Percentiles rank a stretch among this genome's conserved stretches.
These are phyloP conservation scores for Lactifluus piperatus DNA, from an alignment of 768 basidiomycete species.

Conservation along the genomic window DNA sequence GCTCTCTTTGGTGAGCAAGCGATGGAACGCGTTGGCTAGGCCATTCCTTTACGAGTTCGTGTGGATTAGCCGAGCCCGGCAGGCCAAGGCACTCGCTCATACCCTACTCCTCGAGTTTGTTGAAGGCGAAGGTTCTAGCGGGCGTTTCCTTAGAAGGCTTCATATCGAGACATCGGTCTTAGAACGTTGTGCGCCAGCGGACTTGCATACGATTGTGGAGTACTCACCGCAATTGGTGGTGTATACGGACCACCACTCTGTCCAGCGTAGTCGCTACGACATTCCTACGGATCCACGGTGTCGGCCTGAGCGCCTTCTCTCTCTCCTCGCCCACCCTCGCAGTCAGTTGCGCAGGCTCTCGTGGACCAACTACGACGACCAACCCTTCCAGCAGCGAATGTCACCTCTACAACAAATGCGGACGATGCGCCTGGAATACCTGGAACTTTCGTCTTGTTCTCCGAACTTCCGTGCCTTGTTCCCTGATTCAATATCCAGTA, in stretches of 20 bases:
- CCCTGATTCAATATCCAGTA: slow-evolving; percentile 11
- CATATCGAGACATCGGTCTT: slow-evolving; percentile 63
- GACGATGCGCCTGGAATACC: slow-evolving; percentile 50
- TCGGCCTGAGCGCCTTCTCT: slow-evolving; percentile 50
- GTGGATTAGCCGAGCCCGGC: slow-evolving; percentile 51
- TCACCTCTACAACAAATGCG: slow-evolving; percentile 44
- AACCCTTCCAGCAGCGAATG: slow-evolving; percentile 46
- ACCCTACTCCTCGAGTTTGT: slow-evolving; percentile 38
- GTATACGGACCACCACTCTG: slow-evolving; percentile 56
- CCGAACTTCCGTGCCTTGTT: slow-evolving; percentile 34
- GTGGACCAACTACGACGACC: slow-evolving; percentile 68
- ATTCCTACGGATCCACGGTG: slow-evolving; percentile 36
- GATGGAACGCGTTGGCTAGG: slow-evolving; percentile 47
- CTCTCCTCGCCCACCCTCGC: slow-evolving; percentile 46
- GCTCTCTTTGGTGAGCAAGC: slow-evolving; percentile 45
- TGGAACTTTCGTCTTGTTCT: slow-evolving; percentile 56
- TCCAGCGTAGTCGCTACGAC: slow-evolving; percentile 46
- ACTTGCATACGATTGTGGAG: slow-evolving; percentile 61
- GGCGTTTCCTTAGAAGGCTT: slow-evolving; percentile 48
- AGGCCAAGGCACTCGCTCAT: slow-evolving; percentile 40
- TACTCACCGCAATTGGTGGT: slow-evolving; percentile 49
- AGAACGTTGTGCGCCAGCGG: slow-evolving; percentile 55
- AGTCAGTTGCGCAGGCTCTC: slow-evolving; percentile 48
- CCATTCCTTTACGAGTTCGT: slow-evolving; percentile 58
- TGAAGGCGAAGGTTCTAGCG: slow-evolving; percentile 27